Evolutionary conservation across 495 filamentous ascomycete species (phyloP).

Genomic region (Schizothecium vesticola): DNA sequence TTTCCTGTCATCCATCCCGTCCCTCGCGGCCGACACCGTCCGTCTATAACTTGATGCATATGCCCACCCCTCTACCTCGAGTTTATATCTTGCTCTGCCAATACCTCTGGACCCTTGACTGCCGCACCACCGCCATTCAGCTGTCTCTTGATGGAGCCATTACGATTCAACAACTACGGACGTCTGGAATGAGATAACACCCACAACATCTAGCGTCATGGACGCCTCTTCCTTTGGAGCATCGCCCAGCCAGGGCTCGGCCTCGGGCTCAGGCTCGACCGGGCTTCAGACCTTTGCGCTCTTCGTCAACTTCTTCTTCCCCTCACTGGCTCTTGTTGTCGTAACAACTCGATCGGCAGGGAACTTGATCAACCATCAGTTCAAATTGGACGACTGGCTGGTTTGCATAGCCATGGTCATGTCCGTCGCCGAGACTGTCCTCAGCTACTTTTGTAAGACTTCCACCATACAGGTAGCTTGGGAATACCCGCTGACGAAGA

Average conservation of each 20-base stretch:
- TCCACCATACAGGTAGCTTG: neutral
- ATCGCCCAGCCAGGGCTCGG: slow-evolving; percentile 1
- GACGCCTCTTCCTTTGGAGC: slow-evolving; percentile 20
- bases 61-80: slow-evolving; percentile 15
- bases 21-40: slow-evolving; percentile 7
- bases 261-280: slow-evolving; percentile 10
- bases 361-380: slow-evolving; percentile 31
- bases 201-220: slow-evolving; percentile 19
- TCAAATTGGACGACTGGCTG: slow-evolving; percentile 41
- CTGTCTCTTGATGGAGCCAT: slow-evolving; percentile 16
- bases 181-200: slow-evolving; percentile 27
- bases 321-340: slow-evolving; percentile 40
- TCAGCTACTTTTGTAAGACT: slow-evolving; percentile 41
- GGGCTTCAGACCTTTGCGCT: slow-evolving; percentile 41
- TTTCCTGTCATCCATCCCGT: slow-evolving; percentile 12
- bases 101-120: slow-evolving; percentile 7
- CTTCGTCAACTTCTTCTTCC: slow-evolving; percentile 44
- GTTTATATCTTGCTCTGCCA: slow-evolving; percentile 12
- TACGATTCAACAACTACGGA: slow-evolving; percentile 13
- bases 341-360: slow-evolving; percentile 40
- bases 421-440: slow-evolving; percentile 38
- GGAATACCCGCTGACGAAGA: slow-evolving; percentile 7
- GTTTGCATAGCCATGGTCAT: slow-evolving; percentile 42
- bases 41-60: slow-evolving; percentile 26
- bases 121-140: neutral